Evolutionary conservation across 2,329 filamentous ascomycete species (phyloP).

Genomic region (Colletotrichum trifolii): DNA sequence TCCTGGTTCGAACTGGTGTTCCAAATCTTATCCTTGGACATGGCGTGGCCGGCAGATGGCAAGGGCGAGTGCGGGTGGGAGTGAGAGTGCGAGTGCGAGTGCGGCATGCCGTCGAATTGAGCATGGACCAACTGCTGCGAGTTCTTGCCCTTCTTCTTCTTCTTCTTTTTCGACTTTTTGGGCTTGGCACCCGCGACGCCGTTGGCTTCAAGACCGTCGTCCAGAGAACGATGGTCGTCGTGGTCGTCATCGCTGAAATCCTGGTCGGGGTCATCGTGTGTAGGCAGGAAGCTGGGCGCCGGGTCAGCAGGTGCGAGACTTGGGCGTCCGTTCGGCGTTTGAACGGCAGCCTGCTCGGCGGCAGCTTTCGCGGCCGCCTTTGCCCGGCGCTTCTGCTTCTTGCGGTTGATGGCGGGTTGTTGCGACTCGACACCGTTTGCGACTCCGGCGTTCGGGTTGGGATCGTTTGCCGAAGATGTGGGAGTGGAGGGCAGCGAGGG

Average conservation of each 20-base stretch:
- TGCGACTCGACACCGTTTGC: constrained; percentile 42
- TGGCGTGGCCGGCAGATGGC: constrained; percentile 48
- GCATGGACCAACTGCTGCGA: constrained; percentile 32
- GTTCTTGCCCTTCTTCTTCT: constrained; percentile 59
- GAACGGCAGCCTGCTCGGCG: constrained; percentile 45
- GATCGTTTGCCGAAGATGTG: constrained; percentile 52
- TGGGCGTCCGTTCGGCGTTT: constrained; percentile 53
- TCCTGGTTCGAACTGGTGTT: constrained; percentile 95
- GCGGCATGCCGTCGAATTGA: constrained; percentile 47
- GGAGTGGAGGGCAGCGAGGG: constrained; percentile 65
- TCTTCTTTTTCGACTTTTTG: constrained; percentile 77
- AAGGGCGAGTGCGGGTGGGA: constrained; percentile 17
- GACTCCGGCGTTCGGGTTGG: constrained; percentile 40
- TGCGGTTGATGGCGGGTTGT: constrained; percentile 78
- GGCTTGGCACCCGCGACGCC: constrained; percentile 52
- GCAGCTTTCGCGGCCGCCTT: constrained; percentile 81
- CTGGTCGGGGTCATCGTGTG: constrained; percentile 62
- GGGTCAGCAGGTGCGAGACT: constrained; percentile 47
- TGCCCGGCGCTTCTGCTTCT: constrained; percentile 93
- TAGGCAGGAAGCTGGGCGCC: constrained; percentile 42
- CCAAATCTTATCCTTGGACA: constrained; percentile 91
- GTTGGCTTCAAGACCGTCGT: constrained; percentile 48
- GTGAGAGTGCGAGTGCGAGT: constrained; percentile 45
- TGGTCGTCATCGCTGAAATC: constrained; percentile 69
- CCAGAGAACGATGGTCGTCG: constrained; percentile 53